These are phyloP conservation scores for Amyloporia xantha DNA, from an alignment of 768 basidiomycete genomes.

Conservation along the genomic window DNA sequence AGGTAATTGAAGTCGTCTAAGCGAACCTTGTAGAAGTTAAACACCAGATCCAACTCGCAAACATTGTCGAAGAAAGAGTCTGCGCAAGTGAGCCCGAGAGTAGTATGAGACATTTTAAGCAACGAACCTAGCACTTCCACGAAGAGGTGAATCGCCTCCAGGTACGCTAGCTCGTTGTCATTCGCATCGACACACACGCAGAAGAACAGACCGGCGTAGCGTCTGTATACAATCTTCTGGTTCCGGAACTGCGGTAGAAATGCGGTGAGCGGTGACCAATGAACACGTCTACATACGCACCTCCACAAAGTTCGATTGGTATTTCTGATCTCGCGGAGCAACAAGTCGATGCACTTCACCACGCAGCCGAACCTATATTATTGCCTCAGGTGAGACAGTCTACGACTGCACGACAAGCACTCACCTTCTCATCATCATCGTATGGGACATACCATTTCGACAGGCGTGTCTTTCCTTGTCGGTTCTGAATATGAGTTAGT, in stretches of 20 bases:
- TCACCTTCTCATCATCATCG: constrained; percentile 97
- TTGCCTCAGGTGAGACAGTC: not conserved
- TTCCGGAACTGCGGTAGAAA: constrained; percentile 72
- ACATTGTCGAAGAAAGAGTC: constrained; percentile 99
- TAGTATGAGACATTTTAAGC: not conserved
- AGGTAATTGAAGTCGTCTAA: too few relatives aligned
- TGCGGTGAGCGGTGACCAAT: not conserved
- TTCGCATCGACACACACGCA: constrained; percentile 97
- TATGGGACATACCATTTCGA: constrained; percentile 99
- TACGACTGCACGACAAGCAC: not conserved
- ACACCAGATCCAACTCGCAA: constrained; percentile 95
- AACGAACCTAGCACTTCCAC: constrained; percentile 90
- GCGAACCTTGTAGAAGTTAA: constrained; percentile 94
- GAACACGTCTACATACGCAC: constrained; percentile 36
- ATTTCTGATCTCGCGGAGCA: constrained; percentile 96
- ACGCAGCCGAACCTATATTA: constrained; percentile 75
- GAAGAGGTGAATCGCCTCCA: constrained; percentile 97
- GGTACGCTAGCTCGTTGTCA: constrained; percentile 95
- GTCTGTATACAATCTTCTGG: constrained; percentile 94
- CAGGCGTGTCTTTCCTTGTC: constrained; percentile 95
- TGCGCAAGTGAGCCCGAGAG: constrained; percentile 24
- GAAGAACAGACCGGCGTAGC: constrained; percentile 97
- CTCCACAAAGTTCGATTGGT: constrained; percentile 99
- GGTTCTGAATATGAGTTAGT: constrained; percentile 60
- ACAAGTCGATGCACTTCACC: constrained; percentile 96